These are phyloP conservation scores for Dalbergia cochinchinensis DNA, from an alignment of 306 rosid genomes.

Conservation along the genomic window DNA sequence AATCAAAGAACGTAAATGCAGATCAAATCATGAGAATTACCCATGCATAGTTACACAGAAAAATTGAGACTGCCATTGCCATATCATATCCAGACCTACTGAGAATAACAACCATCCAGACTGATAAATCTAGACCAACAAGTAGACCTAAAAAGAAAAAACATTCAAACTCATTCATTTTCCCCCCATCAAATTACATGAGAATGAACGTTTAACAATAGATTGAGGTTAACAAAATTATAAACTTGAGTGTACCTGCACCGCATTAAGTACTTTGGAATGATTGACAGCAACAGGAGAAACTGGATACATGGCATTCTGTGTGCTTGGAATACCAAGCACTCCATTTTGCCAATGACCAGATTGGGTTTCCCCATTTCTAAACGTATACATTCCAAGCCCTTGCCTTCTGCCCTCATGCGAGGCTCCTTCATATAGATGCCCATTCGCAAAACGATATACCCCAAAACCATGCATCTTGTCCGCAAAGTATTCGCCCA, in stretches of 20 bases:
- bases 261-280: constrained; percentile 89
- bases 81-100: constrained; percentile 14
- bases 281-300: constrained; percentile 91
- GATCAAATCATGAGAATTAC: constrained; percentile 16
- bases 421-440: constrained; percentile 97
- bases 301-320: constrained; percentile 64
- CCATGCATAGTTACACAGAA: constrained; percentile 3
- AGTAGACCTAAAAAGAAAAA: not conserved
- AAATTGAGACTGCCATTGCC: not conserved
- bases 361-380: constrained; percentile 93
- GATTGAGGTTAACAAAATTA: not conserved
- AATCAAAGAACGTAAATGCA: constrained; percentile 5
- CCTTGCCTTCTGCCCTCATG: constrained; percentile 99
- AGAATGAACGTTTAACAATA: not conserved
- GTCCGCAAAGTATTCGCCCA: constrained; percentile 94
- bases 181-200: not conserved
- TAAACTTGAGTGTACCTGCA: constrained; percentile 72
- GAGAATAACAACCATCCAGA: constrained; percentile 21
- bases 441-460: constrained; percentile 90
- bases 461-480: constrained; percentile 98
- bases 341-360: constrained; percentile 99
- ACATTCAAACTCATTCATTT: not conserved
- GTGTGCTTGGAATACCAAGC: constrained; percentile 92
- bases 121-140: not conserved
- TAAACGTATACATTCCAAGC: constrained; percentile 94